Percentiles rank a stretch among this genome's conserved stretches.
Conservation (phyloP, 352 stramenopile species). For the Phytophthora pistaciae region DNA sequence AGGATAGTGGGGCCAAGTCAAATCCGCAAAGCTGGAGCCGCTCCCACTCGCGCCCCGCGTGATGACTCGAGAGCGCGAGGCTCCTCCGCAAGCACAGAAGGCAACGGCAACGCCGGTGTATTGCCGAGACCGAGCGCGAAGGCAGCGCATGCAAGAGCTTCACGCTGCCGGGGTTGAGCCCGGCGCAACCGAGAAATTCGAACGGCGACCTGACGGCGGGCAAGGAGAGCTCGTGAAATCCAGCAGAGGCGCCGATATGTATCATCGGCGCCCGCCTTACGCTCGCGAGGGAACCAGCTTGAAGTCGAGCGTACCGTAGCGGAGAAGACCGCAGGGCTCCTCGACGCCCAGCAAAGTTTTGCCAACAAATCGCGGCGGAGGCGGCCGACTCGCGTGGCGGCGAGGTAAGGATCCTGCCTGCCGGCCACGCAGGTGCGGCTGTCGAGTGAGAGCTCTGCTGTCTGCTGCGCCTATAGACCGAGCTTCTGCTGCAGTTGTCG, state of each 20-base stretch:
- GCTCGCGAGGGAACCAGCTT: conserved; percentile 29
- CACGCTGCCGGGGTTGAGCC: background rate
- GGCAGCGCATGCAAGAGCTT: background rate
- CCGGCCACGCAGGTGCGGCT: background rate
- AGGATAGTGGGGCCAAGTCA: conserved; percentile 34
- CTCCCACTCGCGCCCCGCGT: conserved; percentile 11
- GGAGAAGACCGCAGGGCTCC: background rate
- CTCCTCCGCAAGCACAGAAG: background rate
- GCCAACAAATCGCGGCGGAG: conserved; percentile 21
- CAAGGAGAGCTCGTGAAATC: conserved; percentile 12
- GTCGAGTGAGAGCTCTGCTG: background rate
- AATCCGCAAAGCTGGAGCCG: conserved; percentile 23
- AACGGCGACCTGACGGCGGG: conserved; percentile 42
- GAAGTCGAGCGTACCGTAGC: conserved; percentile 33
- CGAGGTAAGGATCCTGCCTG: background rate
- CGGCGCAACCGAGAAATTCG: conserved; percentile 14
- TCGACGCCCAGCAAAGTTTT: background rate
- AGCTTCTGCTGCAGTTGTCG: background rate
- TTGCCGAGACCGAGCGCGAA: background rate
- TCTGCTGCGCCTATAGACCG: background rate
- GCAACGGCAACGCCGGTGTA: background rate
- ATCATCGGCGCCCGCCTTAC: conserved; percentile 13
- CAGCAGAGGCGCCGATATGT: conserved; percentile 14
- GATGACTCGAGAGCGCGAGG: background rate
- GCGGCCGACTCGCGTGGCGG: background rate